Evolutionary conservation across 176 grass and related monocot genomes (phyloP).

Genomic region (Thinopyrum elongatum): DNA sequence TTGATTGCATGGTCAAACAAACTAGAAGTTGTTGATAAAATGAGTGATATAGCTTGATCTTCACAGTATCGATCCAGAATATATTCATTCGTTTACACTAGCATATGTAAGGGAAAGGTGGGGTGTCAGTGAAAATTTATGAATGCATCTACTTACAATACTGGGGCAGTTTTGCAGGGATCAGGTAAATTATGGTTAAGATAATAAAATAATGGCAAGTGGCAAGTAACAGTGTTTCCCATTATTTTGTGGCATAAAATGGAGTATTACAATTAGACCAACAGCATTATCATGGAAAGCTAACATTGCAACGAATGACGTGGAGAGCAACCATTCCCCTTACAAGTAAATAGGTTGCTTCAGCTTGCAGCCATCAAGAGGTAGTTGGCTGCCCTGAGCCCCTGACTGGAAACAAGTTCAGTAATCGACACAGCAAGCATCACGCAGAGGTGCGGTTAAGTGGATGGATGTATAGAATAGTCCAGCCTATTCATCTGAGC

Average conservation of each 20-base stretch:
- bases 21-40: slow-evolving; percentile 9
- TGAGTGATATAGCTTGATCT: neutral
- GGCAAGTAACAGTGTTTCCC: neutral
- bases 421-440: neutral
- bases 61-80: neutral
- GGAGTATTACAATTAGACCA: neutral
- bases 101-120: neutral
- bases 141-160: slow-evolving; percentile 11
- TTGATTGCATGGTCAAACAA: slow-evolving; percentile 14
- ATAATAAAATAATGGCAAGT: neutral
- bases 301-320: neutral
- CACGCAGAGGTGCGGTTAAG: neutral
- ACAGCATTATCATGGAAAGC: neutral
- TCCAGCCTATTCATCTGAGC: neutral
- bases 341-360: neutral
- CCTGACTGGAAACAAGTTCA: neutral
- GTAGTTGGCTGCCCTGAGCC: neutral
- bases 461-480: neutral
- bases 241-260: neutral
- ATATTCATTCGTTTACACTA: neutral
- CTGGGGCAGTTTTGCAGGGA: neutral
- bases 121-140: neutral
- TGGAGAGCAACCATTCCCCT: neutral
- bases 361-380: neutral
- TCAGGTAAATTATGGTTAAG: neutral